These are phyloP conservation scores for Penicillium lagena DNA, from an alignment of 495 filamentous ascomycete species.

Conservation along the genomic window DNA sequence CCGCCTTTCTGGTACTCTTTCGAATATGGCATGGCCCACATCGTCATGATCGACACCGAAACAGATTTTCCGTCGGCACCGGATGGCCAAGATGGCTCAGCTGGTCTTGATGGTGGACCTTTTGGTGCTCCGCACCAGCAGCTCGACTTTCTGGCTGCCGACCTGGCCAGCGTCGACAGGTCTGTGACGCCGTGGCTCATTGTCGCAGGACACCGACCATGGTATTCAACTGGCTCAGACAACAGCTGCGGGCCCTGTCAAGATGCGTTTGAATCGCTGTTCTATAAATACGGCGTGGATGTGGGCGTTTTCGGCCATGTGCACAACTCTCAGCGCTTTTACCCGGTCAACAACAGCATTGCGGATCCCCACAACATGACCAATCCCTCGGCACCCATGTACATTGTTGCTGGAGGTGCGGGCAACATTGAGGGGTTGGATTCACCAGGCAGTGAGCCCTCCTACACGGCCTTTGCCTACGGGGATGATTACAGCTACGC, in stretches of 20 bases:
- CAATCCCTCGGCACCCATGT: conserved; percentile 50
- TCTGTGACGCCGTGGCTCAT: conserved; percentile 50
- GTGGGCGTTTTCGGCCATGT: conserved; percentile 56
- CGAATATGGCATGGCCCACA: conserved; percentile 55
- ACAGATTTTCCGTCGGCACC: conserved; percentile 44
- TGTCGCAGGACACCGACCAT: conserved; percentile 54
- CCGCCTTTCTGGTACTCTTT: conserved; percentile 63
- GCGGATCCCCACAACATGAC: conserved; percentile 41
- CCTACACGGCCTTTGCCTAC: conserved; percentile 48
- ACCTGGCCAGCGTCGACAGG: conserved; percentile 45
- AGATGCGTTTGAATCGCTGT: conserved; percentile 49
- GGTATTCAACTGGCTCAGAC: conserved; percentile 42
- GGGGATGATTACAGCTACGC: conserved; percentile 50
- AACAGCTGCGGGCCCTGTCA: conserved; percentile 46
- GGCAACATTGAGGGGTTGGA: conserved; percentile 42
- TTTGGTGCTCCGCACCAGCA: conserved; percentile 38
- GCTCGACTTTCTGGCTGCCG: conserved; percentile 35
- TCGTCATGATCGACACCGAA: conserved; percentile 51
- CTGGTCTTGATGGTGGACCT: conserved; percentile 41
- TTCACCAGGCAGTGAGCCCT: conserved; percentile 29
- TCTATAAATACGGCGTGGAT: conserved; percentile 56
- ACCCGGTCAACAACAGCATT: conserved; percentile 34
- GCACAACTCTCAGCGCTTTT: conserved; percentile 49
- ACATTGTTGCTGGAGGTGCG: conserved; percentile 43
- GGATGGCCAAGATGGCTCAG: conserved; percentile 39